Evolutionary conservation across 176 grass and related monocot species (phyloP), one percentile per base, ranked within the genome.

Genomic region (Poa annua): DNA sequence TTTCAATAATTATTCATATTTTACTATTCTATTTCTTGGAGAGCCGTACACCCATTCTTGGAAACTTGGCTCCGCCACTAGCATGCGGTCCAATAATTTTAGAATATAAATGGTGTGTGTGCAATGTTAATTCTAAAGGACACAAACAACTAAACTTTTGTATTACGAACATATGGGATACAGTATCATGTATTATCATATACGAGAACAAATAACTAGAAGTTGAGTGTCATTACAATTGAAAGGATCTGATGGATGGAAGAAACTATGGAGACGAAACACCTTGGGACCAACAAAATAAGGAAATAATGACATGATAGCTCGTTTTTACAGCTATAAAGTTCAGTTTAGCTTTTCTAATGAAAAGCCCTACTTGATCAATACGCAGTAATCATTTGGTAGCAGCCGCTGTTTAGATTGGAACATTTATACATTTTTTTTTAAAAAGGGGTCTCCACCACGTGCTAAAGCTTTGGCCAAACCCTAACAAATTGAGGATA

Each of bases 221-320:
- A 79, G 39, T 64, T 47, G 39, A 47, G 26, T 34, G 72, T 34
- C 4, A 52, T 11, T 53, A 19, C 4, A 51, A 51, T 49, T 20
- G n/a, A 34, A 11, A 75, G 19, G 33, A 53, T 75, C 49, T 34
- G 29, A 34, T 35, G 49, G 32, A 52, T n/a, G 29, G 17, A 53
- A 53, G 5, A 20, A 38, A 76, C 17, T 34, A 53, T 48, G 5
- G 32, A 65, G 26, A 47, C 45, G 0, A 8, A 76, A 36, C 42
- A 72, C 69, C 22, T 72, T 76, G 19, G 34, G 74, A 22, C 19
- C 11, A 76, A 76, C 34, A 21, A 19, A 76, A 21, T 55, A 12
- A 76, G 33, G 20, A 22, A 76, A 36, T 0, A 53, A 75, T 51
- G 54, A 76, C 21, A 39, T 22, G 12, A 54, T 20, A 76, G 13